phyloP scores from a whole-genome alignment of 2,329 filamentous ascomycete genomes.

The Hyphodiscus sp. region DNA sequence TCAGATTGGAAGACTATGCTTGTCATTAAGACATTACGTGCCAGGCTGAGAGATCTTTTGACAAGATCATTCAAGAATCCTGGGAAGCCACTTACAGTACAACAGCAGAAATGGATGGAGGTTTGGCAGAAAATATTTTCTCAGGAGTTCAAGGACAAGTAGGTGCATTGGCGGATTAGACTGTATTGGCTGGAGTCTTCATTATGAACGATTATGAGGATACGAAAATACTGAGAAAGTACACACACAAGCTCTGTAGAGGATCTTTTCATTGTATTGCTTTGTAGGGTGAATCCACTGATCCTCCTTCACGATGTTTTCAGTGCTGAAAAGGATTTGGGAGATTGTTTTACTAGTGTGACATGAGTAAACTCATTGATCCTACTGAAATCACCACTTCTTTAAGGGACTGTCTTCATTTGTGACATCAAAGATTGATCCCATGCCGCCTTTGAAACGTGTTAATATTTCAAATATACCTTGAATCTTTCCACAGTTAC shows the following conservation, averaged over 20 bases:
- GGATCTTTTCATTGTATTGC: not conserved
- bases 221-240: not conserved
- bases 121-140: slow-evolving; percentile 67
- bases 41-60: slow-evolving; percentile 68
- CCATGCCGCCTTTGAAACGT: no score
- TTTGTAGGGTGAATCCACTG: not conserved
- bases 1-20: slow-evolving; percentile 87
- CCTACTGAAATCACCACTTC: no score
- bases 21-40: slow-evolving; percentile 75
- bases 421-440: no score
- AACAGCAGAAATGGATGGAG: slow-evolving; percentile 68
- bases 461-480: no score
- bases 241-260: not conserved
- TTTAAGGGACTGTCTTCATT: no score
- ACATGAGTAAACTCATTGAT: no score
- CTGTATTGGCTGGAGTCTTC: not conserved
- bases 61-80: slow-evolving; percentile 63
- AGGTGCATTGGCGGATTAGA: not conserved
- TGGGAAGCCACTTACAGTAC: slow-evolving; percentile 53
- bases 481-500: no score
- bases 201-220: not conserved
- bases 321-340: no score
- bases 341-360: no score
- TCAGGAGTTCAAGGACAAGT: slow-evolving; percentile 28
- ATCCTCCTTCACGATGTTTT: no score